Evolutionary conservation across 371 early-diverging fungal species (phyloP).

Genomic region (Nematocida displodere): DNA sequence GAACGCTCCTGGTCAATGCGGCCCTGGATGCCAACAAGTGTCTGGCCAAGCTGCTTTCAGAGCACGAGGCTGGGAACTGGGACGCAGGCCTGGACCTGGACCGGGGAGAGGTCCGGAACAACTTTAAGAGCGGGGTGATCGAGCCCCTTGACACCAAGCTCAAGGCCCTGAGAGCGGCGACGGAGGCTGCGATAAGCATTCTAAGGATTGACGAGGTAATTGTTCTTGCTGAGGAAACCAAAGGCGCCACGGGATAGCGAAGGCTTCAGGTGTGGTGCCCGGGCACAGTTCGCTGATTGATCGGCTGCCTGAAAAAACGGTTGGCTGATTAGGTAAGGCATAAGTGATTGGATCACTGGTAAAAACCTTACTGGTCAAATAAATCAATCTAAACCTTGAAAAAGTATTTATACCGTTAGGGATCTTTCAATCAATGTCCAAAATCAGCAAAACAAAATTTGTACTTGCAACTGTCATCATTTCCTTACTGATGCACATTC

Average conservation of each 20-base stretch:
- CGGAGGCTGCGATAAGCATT: constrained; percentile 97
- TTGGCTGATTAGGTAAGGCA: too few relatives aligned
- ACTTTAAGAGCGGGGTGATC: constrained; percentile 85
- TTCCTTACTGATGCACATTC: too few relatives aligned
- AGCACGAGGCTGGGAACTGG: constrained; percentile 72
- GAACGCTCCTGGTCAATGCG: constrained; percentile 92
- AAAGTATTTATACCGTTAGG: too few relatives aligned
- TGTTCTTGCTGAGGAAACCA: constrained; percentile 53
- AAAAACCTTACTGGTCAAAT: too few relatives aligned
- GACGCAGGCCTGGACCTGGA: constrained; percentile 80
- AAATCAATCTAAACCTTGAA: too few relatives aligned
- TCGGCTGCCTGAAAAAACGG: too few relatives aligned
- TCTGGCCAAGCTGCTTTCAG: constrained; percentile 83
- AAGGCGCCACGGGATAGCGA: neutral
- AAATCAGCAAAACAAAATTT: too few relatives aligned
- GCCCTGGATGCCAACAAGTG: constrained; percentile 94
- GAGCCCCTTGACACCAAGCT: constrained; percentile 98
- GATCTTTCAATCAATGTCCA: too few relatives aligned
- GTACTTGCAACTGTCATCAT: too few relatives aligned
- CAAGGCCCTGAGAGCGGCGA: constrained; percentile 92
- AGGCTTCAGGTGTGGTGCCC: neutral
- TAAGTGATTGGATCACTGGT: too few relatives aligned
- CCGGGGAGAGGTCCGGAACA: constrained; percentile 84
- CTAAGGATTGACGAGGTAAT: constrained; percentile 81
- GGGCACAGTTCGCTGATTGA: too few relatives aligned